phyloP scores from a whole-genome alignment of 2,329 filamentous ascomycete genomes.

The Teratosphaeriaceae sp. region DNA sequence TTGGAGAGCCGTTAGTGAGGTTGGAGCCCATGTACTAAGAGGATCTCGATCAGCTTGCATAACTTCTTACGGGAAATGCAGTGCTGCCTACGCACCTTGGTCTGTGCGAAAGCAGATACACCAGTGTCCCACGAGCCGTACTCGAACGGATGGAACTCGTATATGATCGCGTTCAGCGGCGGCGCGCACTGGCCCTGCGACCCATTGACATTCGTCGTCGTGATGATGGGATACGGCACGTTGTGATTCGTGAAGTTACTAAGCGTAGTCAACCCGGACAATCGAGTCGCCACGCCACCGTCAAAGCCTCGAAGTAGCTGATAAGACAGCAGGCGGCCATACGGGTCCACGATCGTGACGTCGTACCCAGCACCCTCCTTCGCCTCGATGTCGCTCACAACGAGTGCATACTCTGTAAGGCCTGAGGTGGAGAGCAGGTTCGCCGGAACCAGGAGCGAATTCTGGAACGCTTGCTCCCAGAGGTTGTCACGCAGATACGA shows the following conservation, averaged over 20 bases:
- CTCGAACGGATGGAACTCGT: constrained; percentile 58
- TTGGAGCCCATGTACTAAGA: constrained; percentile 50
- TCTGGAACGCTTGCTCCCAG: constrained; percentile 36
- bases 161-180: constrained; percentile 50
- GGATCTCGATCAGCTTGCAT: background rate
- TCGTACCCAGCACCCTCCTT: constrained; percentile 29
- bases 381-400: constrained; percentile 21
- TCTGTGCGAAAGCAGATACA: constrained; percentile 52
- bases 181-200: constrained; percentile 25
- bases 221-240: constrained; percentile 38
- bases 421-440: constrained; percentile 23
- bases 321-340: constrained; percentile 30
- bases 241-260: constrained; percentile 32
- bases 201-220: constrained; percentile 29
- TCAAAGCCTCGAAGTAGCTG: constrained; percentile 27
- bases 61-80: background rate
- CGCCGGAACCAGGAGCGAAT: constrained; percentile 32
- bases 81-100: too few species aligned
- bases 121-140: constrained; percentile 57
- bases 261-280: constrained; percentile 22
- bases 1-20: constrained; percentile 42
- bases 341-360: constrained; percentile 31
- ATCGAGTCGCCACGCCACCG: constrained; percentile 25
- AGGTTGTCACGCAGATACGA: constrained; percentile 32
- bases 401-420: constrained; percentile 21